Base-by-base conservation (phyloP, 805 yeast species). In the Starmera caribaea region DNA sequence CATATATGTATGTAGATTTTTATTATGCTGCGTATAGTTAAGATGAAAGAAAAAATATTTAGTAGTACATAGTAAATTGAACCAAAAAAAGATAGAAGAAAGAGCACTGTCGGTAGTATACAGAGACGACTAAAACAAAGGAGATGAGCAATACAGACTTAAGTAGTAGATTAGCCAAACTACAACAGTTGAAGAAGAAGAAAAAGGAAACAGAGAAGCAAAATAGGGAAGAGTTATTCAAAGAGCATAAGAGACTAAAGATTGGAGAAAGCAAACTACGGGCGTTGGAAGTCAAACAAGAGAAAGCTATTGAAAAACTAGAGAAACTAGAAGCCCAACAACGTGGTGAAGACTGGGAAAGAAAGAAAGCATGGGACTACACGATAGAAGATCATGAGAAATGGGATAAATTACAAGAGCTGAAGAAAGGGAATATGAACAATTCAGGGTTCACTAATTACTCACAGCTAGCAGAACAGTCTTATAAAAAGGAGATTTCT, bases 351-450 rank as follows among this genome's bases (percentile, higher is more conserved):
- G 66, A 65, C 38, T 58, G 50, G 37, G 72, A 67, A 32, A 58
- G 75, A 21, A 52, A 59, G 40, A 62, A 67, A 39, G 73, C 68
- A 37, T 63, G 73, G 71, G 73, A 73, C 40, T 74, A 75, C 59
- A 70, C 83, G 0, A 69, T 80, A 5, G 82, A 76, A 39, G 84
- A 83, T 39, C 68, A 76, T 41, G 82, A 78, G 45, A 62, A 63
- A 39, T 81, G 88, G 88, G 72, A 76, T 17, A 59, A 50, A 26
- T 68, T 65, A 39, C 51, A 58, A 40, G 58, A 50, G 34, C 45
- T 48, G 37, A 61, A 57, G 38, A 46, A 48, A 32, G 45, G 45
- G 7, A 57, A 61, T 8, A 45, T 46, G 6, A 47, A 48, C 10
- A 55, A 55, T 16, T 53, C 67, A 1, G 75, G 72, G 13, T 70